Conservation (phyloP, 257 asterid species). For the Cynanchum wilfordii region DNA sequence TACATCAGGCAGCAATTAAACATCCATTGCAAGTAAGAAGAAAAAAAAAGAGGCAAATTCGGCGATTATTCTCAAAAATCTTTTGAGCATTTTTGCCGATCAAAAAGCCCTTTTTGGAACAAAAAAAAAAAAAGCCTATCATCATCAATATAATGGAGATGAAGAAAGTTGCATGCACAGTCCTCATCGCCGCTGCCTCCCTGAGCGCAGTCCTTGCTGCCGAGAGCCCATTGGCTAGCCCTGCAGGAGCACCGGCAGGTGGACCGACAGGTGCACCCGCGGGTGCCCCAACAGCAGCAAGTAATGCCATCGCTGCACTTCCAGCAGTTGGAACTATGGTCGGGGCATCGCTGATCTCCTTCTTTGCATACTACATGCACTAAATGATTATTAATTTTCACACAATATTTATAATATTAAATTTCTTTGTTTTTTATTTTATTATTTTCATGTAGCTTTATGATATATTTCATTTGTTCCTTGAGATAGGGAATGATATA, state of each 20-base stretch:
- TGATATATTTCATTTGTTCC: too few species aligned
- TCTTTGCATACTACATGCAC: constrained; percentile 19
- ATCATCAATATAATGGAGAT: constrained; percentile 25
- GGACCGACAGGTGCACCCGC: constrained; percentile 5
- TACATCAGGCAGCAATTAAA: background rate
- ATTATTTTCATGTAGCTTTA: too few species aligned
- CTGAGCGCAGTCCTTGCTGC: constrained; percentile 31
- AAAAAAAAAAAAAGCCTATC: background rate
- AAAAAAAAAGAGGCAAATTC: constrained; percentile 11
- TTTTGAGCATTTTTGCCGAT: constrained; percentile 12
- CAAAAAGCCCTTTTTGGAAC: background rate
- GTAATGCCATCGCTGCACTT: constrained; percentile 6
- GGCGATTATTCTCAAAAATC: constrained; percentile 10
- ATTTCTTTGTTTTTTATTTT: too few species aligned
- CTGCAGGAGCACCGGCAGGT: constrained; percentile 6
- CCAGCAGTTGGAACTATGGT: constrained; percentile 21
- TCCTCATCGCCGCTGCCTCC: constrained; percentile 34
- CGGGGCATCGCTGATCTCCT: constrained; percentile 27
- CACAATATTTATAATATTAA: too few species aligned
- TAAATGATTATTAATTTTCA: background rate
- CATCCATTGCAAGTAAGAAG: too few species aligned
- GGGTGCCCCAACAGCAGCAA: too few species aligned
- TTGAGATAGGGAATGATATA: too few species aligned
- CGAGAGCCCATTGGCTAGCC: background rate
- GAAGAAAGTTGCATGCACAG: constrained; percentile 37